These are phyloP conservation scores for Asterionellopsis glacialis DNA, from an alignment of 108 stramenopile genomes.

Conservation along the genomic window DNA sequence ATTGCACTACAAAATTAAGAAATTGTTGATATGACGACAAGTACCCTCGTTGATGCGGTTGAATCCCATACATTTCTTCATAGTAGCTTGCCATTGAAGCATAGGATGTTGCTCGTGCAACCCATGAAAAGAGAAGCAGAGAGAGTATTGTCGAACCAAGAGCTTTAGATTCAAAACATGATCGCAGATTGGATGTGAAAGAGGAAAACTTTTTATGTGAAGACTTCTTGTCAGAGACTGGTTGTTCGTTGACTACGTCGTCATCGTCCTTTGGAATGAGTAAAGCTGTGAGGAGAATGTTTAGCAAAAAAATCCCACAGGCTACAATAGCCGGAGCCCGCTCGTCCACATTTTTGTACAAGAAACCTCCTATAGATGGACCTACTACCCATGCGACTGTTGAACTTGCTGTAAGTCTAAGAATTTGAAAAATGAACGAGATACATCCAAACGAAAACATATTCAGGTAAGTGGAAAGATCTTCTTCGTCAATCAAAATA, in stretches of 20 bases:
- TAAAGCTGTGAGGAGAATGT: slow-evolving; percentile 44
- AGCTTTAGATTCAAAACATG: slow-evolving; percentile 42
- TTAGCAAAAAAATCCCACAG: slow-evolving; percentile 46
- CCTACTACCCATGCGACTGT: slow-evolving; percentile 75
- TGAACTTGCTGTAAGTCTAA: slow-evolving; percentile 34
- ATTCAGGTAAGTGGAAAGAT: too few species aligned
- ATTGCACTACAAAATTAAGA: slow-evolving; percentile 53
- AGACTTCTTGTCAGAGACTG: neutral
- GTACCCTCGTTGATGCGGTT: slow-evolving; percentile 67
- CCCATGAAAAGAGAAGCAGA: slow-evolving; percentile 48
- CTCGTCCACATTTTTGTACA: slow-evolving; percentile 59
- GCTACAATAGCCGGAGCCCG: slow-evolving; percentile 52
- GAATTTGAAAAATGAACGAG: too few species aligned
- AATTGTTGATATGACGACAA: slow-evolving; percentile 59
- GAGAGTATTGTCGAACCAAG: slow-evolving; percentile 54
- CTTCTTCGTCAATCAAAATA: too few species aligned
- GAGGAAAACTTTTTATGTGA: slow-evolving; percentile 14
- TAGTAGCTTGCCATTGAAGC: slow-evolving; percentile 65
- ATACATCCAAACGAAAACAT: too few species aligned
- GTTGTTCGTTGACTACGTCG: neutral
- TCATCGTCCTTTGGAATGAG: slow-evolving; percentile 29
- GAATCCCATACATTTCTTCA: slow-evolving; percentile 72
- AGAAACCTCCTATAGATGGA: slow-evolving; percentile 64
- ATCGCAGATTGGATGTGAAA: slow-evolving; percentile 42
- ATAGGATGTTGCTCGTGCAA: slow-evolving; percentile 57